Conservation (phyloP, 805 yeast genomes). For the Lachancea sp. region DNA sequence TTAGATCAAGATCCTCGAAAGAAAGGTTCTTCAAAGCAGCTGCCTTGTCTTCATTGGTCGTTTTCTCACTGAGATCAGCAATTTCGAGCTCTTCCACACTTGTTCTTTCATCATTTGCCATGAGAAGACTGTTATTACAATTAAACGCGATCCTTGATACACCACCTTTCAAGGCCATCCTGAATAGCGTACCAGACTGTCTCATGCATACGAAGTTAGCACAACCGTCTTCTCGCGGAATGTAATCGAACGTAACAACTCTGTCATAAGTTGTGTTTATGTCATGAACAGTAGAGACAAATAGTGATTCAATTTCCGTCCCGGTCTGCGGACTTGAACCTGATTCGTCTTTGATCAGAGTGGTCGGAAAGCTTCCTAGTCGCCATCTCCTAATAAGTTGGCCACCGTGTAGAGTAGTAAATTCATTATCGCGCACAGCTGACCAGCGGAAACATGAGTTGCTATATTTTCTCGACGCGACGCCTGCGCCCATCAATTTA, state of each 20-base stretch:
- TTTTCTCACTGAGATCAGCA: conserved; percentile 15
- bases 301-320: conserved; percentile 47
- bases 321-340: neutral
- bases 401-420: conserved; percentile 75
- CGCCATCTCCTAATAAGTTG: conserved; percentile 76
- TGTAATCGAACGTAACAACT: conserved; percentile 80
- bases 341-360: conserved; percentile 11
- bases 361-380: conserved; percentile 49
- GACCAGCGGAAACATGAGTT: conserved; percentile 68
- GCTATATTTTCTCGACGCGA: conserved; percentile 51
- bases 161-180: conserved; percentile 67
- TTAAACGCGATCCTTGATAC: conserved; percentile 58
- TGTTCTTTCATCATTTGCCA: conserved; percentile 39
- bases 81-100: conserved; percentile 26
- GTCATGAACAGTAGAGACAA: conserved; percentile 72
- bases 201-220: conserved; percentile 79
- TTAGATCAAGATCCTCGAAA: conserved; percentile 29
- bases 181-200: conserved; percentile 80
- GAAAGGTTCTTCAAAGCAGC: conserved; percentile 22
- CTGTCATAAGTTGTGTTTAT: conserved; percentile 70
- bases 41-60: conserved; percentile 17
- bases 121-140: conserved; percentile 58
- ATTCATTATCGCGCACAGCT: conserved; percentile 58
- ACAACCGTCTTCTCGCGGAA: conserved; percentile 49
- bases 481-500: conserved; percentile 50